phyloP scores from a whole-genome alignment of 2,329 filamentous ascomycete species.

The Akanthomyces muscarius region DNA sequence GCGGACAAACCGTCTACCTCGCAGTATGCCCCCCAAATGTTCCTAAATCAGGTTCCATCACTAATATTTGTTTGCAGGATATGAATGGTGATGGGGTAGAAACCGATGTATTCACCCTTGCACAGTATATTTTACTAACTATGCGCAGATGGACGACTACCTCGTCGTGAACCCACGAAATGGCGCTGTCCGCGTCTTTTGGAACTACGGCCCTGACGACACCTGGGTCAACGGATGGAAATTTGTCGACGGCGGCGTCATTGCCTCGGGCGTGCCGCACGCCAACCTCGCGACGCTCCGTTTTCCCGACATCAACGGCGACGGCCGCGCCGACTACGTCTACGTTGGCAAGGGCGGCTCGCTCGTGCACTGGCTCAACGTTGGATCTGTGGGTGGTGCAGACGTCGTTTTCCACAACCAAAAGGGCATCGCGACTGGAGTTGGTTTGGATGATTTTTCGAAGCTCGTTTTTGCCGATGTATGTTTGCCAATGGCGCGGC shows the following conservation, averaged over 20 bases:
- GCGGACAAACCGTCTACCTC: slow-evolving; percentile 14
- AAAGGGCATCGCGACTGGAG: slow-evolving; percentile 20
- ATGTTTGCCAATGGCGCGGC: background rate
- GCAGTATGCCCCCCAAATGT: slow-evolving; percentile 4
- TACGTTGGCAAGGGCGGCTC: slow-evolving; percentile 23
- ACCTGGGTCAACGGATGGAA: slow-evolving; percentile 23
- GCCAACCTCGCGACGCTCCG: slow-evolving; percentile 24
- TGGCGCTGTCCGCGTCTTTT: slow-evolving; percentile 21
- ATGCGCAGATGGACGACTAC: slow-evolving; percentile 20
- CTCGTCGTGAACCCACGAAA: slow-evolving; percentile 18
- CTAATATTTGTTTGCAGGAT: slow-evolving; percentile 10
- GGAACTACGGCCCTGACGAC: slow-evolving; percentile 22
- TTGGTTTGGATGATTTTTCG: slow-evolving; percentile 16
- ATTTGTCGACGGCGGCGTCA: slow-evolving; percentile 22
- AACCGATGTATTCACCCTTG: no score
- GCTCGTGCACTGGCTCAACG: slow-evolving; percentile 23
- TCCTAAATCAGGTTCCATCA: no score
- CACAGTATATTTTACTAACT: background rate
- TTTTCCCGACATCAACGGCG: slow-evolving; percentile 27
- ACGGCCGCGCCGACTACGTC: slow-evolving; percentile 26
- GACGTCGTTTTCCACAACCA: slow-evolving; percentile 18
- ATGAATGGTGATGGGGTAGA: slow-evolving; percentile 23
- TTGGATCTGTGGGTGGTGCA: slow-evolving; percentile 18
- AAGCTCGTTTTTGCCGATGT: slow-evolving; percentile 22
- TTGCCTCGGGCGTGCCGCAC: slow-evolving; percentile 24